phyloP scores from a whole-genome alignment of 169 alveolate genomes.

The Plasmodium reichenowi region DNA sequence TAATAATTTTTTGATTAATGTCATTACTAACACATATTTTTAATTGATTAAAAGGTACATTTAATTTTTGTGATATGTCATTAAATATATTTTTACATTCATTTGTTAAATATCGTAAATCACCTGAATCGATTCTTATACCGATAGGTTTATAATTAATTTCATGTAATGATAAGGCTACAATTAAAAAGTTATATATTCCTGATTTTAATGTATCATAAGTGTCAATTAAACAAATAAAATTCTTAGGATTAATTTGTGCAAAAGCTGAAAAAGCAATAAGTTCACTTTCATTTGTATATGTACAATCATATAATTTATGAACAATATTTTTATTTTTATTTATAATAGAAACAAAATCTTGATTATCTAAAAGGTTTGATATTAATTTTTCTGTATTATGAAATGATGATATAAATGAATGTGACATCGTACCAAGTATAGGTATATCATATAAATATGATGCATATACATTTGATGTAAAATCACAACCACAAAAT shows the following conservation, averaged over 20 bases:
- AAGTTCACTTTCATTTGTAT: constrained; percentile 49
- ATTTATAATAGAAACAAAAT: constrained; percentile 46
- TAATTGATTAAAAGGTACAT: constrained; percentile 74
- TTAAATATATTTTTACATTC: constrained; percentile 81
- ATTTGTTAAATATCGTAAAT: constrained; percentile 86
- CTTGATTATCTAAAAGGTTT: constrained; percentile 33
- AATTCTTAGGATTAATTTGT: constrained; percentile 54
- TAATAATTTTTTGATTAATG: constrained; percentile 86
- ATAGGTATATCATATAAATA: constrained; percentile 68
- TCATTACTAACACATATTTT: constrained; percentile 91
- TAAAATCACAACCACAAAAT: constrained; percentile 79
- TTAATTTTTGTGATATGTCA: constrained; percentile 73
- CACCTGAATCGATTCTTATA: constrained; percentile 93
- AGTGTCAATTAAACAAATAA: constrained; percentile 55
- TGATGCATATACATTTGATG: constrained; percentile 66
- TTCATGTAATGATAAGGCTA: constrained; percentile 87
- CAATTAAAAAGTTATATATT: constrained; percentile 89
- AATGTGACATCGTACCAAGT: constrained; percentile 68
- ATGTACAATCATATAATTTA: constrained; percentile 38
- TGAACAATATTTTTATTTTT: constrained; percentile 57
- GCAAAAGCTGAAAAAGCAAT: constrained; percentile 59
- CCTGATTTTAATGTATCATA: constrained; percentile 82
- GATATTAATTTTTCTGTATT: constrained; percentile 20
- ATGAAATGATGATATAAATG: constrained; percentile 37
- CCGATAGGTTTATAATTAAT: constrained; percentile 86